Evolutionary conservation across 176 grass and related monocot species (phyloP).

Genomic region (Aegilops bicornis): DNA sequence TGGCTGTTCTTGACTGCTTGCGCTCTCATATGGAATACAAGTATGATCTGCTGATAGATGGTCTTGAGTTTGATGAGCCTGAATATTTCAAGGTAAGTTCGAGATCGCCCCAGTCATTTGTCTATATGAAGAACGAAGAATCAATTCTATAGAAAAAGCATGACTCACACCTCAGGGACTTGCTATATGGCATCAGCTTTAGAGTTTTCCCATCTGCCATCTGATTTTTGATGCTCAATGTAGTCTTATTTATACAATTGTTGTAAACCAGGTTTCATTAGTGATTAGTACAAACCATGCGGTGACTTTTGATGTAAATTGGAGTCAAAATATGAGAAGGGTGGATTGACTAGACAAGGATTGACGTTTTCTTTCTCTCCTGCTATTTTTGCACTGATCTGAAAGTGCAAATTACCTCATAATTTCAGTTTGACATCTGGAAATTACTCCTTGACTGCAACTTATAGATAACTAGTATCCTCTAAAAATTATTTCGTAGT

Average conservation of each 20-base stretch:
- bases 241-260: background rate
- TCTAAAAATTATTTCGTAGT: background rate
- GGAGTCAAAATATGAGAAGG: background rate
- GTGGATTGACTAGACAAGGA: background rate
- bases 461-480: background rate
- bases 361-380: background rate
- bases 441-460: background rate
- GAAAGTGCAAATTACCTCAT: background rate
- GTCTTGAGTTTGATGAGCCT: constrained; percentile 19
- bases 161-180: background rate
- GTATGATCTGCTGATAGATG: constrained; percentile 23
- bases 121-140: background rate
- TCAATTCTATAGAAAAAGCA: background rate
- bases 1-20: constrained; percentile 44
- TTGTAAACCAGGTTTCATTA: background rate
- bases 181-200: background rate
- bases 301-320: background rate
- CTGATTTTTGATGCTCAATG: background rate
- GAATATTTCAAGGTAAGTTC: background rate
- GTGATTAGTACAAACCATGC: background rate
- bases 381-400: background rate
- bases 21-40: constrained; percentile 41
- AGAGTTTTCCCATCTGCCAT: background rate
- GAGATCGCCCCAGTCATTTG: background rate
- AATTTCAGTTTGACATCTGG: background rate